Base-by-base conservation (phyloP, 2,329 filamentous ascomycete genomes). In the Tolypocladium sp. region DNA sequence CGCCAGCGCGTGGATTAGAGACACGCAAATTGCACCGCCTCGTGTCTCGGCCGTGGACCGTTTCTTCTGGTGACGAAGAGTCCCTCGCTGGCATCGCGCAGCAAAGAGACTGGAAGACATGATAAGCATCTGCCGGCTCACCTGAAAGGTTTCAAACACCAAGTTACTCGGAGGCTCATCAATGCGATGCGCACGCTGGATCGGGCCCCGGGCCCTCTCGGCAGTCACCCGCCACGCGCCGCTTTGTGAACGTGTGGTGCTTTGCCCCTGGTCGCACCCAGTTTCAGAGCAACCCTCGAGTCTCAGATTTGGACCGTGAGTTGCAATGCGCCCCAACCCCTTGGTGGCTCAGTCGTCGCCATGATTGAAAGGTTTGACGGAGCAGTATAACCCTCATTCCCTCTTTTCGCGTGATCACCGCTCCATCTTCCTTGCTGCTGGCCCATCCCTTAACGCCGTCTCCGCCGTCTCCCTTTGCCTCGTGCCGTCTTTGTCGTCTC, bases 261-360 rank as follows among this genome's bases (percentile, higher is more conserved):
- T 3, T 9, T 49, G 25, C 13, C 30, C 52, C 53, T 41, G 17
- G 53, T 52, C 40, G 33, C 56, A 40, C 49, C 25, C 35, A 40
- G 57, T 58, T 58, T 58, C 57, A 58, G 51, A 55, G 20, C 51
- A 33, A 22, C 40, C 51, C 30, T 38, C 57, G 49, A 30, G 57
- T 58, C 52, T 58, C 57, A 58, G 57, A 42, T 56, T 27, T 55
- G 25, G 37, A 33, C 13, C 38, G 6, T 33, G 54, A 30, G 38
- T 42, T 27, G n/a, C 35, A 55, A 55, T 38, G 51, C 17, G 30
- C 30, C 30, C 51, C 51, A 22, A 53, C 51, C 51, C 41, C 44
- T 44, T 49, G 44, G 15, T 27, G 44, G 44, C 44, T 49, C 25
- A 20, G 44, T 22, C 49, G n/a, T 52, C 9, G 49, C 27, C 7